A percentile compares a stretch with the other conserved stretches of the same genome.
These are phyloP conservation scores for Dactylellina cionopaga DNA, from an alignment of 2,329 filamentous ascomycete species.

Conservation along the genomic window DNA sequence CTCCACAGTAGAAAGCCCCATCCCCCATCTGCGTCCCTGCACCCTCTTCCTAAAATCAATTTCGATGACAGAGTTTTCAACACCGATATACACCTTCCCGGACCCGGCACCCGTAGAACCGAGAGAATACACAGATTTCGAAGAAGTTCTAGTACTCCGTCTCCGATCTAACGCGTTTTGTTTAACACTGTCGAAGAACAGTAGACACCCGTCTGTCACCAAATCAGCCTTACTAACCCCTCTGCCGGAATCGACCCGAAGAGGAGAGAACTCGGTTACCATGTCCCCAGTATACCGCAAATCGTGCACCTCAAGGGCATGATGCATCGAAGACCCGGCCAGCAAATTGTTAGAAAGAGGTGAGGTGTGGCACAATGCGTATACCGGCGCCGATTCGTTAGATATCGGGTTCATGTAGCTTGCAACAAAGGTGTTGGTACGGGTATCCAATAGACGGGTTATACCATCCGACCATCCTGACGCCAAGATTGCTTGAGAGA, in stretches of 20 bases:
- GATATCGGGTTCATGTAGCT: conserved; percentile 9
- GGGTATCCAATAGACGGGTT: conserved; percentile 32
- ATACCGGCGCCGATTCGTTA: conserved; percentile 26
- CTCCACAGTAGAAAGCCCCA: conserved; percentile 1
- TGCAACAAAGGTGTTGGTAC: conserved; percentile 12
- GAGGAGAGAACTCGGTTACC: conserved; percentile 2
- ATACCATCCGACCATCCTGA: conserved; percentile 45
- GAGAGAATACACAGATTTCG: conserved; percentile 14
- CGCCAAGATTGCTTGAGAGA: conserved; percentile 21
- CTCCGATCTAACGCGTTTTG: neutral
- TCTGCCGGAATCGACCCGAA: neutral
- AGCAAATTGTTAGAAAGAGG: conserved; percentile 23
- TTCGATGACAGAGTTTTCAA: neutral
- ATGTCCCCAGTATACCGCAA: conserved; percentile 24
- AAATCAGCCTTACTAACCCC: neutral
- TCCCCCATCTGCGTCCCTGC: conserved; percentile 3
- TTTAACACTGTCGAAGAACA: conserved; percentile 9
- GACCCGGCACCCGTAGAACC: neutral
- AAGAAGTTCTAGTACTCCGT: neutral
- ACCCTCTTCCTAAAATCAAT: conserved; percentile 37
- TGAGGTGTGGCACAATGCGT: conserved; percentile 27
- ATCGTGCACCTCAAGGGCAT: conserved; percentile 37
- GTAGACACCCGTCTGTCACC: conserved; percentile 3
- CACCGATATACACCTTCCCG: conserved; percentile 22
- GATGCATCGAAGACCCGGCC: conserved; percentile 24